Conservation (phyloP, 129 eudicot genomes). For the Centella asiatica region DNA sequence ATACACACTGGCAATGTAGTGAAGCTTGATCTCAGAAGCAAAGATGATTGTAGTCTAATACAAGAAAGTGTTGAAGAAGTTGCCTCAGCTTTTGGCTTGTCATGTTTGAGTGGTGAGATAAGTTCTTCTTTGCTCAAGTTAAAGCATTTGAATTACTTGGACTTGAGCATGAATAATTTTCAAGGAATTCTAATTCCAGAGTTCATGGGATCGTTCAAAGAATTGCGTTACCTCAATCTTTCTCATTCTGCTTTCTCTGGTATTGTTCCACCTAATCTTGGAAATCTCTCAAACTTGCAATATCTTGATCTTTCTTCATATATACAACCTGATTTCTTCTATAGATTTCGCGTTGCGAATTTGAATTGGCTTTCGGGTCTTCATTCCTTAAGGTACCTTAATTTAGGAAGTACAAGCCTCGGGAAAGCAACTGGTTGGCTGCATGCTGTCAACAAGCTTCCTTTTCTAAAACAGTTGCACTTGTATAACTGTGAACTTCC, state of each 20-base stretch:
- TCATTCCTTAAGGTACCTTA: not conserved
- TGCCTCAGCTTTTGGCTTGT: no score
- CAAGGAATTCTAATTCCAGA: not conserved
- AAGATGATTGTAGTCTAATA: no score
- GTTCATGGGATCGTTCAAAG: not conserved
- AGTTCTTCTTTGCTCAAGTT: not conserved
- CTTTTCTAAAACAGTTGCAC: not conserved
- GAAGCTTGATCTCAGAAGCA: no score
- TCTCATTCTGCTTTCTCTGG: not conserved
- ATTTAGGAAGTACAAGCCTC: not conserved
- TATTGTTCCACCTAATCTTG: not conserved
- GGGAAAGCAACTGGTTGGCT: not conserved
- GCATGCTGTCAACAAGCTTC: not conserved
- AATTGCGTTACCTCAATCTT: not conserved
- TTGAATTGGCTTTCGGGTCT: not conserved
- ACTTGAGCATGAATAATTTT: not conserved
- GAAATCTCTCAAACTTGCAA: not conserved
- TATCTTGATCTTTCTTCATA: not conserved
- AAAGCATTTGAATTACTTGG: not conserved
- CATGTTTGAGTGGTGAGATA: not conserved
- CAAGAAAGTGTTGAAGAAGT: no score
- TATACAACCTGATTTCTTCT: not conserved
- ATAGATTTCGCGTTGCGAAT: not conserved
- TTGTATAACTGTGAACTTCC: not conserved
- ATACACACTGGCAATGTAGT: no score